Evolutionary conservation across 2,329 filamentous ascomycete genomes (phyloP).

Genomic region (Macrophomina tecta): DNA sequence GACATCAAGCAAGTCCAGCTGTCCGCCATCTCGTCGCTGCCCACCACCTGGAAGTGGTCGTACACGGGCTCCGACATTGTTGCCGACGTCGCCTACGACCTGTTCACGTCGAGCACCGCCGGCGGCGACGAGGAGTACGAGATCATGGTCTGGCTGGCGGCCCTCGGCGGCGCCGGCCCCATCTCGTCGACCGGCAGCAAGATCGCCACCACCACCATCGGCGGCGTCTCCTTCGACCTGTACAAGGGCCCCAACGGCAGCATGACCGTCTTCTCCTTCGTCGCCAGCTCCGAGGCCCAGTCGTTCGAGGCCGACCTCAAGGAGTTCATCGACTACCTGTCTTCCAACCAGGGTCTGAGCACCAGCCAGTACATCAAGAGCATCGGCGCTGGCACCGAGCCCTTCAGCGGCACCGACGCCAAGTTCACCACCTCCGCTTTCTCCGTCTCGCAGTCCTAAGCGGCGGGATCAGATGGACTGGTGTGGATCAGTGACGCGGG

Average conservation of each 20-base stretch:
- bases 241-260: slow-evolving; percentile 66
- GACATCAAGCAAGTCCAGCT: slow-evolving; percentile 40
- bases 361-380: slow-evolving; percentile 60
- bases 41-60: slow-evolving; percentile 54
- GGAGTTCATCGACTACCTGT: slow-evolving; percentile 64
- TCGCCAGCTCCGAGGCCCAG: slow-evolving; percentile 54
- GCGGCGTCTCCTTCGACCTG: slow-evolving; percentile 62
- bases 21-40: slow-evolving; percentile 48
- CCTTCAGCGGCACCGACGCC: slow-evolving; percentile 59
- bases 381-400: slow-evolving; percentile 63
- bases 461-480: neutral
- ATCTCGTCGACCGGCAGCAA: slow-evolving; percentile 63
- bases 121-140: slow-evolving; percentile 61
- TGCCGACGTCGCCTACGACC: slow-evolving; percentile 67
- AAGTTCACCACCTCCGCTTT: slow-evolving; percentile 52
- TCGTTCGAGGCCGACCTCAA: slow-evolving; percentile 64
- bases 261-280: slow-evolving; percentile 68
- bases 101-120: slow-evolving; percentile 62
- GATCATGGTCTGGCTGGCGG: slow-evolving; percentile 70
- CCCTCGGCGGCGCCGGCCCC: slow-evolving; percentile 63
- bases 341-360: slow-evolving; percentile 54
- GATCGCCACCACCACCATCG: slow-evolving; percentile 61
- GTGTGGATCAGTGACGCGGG: no score
- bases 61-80: slow-evolving; percentile 58
- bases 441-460: slow-evolving; percentile 34